Conservation (phyloP, 208 protist species). For the Wallacemonas sp. region DNA sequence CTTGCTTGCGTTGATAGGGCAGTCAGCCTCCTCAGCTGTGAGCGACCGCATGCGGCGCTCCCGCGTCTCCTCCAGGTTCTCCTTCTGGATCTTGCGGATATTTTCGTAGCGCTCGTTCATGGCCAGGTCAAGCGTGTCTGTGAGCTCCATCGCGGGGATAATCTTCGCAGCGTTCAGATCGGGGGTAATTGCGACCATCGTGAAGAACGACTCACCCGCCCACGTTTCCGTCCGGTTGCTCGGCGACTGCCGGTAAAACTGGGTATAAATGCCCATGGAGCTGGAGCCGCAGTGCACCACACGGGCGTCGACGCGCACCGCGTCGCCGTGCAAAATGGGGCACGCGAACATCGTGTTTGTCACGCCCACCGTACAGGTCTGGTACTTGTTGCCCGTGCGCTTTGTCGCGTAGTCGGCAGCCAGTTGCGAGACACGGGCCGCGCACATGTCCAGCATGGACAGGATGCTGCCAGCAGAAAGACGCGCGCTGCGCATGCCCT, state of each 20-base stretch:
- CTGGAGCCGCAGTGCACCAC: conserved; percentile 80
- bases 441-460: conserved; percentile 88
- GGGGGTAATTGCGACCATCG: conserved; percentile 86
- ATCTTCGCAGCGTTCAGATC: conserved; percentile 78
- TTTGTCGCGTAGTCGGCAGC: conserved; percentile 26
- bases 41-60: conserved; percentile 27
- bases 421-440: conserved; percentile 61
- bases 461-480: conserved; percentile 82
- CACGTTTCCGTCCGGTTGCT: conserved; percentile 57
- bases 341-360: conserved; percentile 79
- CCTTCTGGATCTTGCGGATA: conserved; percentile 48
- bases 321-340: conserved; percentile 86
- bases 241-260: conserved; percentile 69
- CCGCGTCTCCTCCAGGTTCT: conserved; percentile 24
- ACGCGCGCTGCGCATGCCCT: conserved; percentile 42
- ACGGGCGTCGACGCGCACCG: conserved; percentile 73
- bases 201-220: conserved; percentile 86
- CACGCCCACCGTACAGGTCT: conserved; percentile 82
- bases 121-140: conserved; percentile 61
- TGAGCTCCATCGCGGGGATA: conserved; percentile 79
- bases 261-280: conserved; percentile 85
- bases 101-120: conserved; percentile 60
- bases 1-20: conserved; percentile 64
- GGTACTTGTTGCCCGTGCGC: conserved; percentile 29
- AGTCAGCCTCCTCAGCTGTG: conserved; percentile 53